Base-by-base conservation (phyloP, 2,329 filamentous ascomycete genomes). In the Botrytis paeoniae region DNA sequence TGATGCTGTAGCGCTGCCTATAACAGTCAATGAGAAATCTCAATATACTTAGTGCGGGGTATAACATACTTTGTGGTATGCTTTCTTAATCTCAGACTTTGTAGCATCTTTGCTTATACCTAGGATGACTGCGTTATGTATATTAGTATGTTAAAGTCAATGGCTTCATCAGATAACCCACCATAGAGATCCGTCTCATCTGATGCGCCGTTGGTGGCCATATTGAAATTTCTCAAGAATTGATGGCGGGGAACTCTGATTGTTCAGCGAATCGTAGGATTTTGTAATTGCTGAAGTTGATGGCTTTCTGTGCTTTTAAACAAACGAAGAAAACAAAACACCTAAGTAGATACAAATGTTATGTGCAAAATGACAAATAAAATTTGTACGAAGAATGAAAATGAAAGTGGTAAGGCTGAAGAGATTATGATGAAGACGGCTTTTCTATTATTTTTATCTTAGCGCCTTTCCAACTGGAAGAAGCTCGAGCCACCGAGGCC, bases 21-120 rank as follows among this genome's bases (percentile, higher is more conserved):
- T 71, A 73, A 48, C 66, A 41, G 73, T 80, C 71, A 80, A 76
- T 75, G 74, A 32, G 32, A 69, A 48, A 69, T 48, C 32, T 70
- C 14, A 48, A 39, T n/a, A 32, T 76, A 70, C 60, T 74, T 72
- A 66, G 48, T 66, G 39, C 71, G 72, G 54, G 62, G 73, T 18
- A 57, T 18, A 18, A 4, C 69, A 81, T 78, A 95, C 95, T 89
- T 97, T 98, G 84, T 95, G 92, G 85, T 98, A 98, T 75, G 95
- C 95, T 84, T 97, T 97, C 83, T 96, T 97, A 84, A 98, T 92
- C 79, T 97, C 93, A 72, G 92, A 89, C 79, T 92, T 91, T 75
- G 86, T 90, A 70, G 95, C 93, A 75, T 85, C 85, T 81, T 87
- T 92, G 70, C 91, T 85, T 78, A 98, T 88, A 74, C 89, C 92